These are phyloP conservation scores for Lotmaria passim DNA, from an alignment of 208 protist species.

Conservation along the genomic window DNA sequence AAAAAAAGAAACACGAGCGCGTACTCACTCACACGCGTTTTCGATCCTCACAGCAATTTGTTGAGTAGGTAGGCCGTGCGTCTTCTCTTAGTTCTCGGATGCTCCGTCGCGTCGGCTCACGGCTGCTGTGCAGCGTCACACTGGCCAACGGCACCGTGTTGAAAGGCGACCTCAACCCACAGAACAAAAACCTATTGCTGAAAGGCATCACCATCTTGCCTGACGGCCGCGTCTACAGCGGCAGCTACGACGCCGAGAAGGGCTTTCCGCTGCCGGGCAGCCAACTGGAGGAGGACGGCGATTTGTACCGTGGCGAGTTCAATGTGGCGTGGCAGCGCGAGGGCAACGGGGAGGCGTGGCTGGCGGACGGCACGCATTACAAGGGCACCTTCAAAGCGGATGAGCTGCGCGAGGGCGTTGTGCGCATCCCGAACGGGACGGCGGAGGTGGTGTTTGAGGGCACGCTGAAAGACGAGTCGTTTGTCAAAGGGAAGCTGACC, in stretches of 20 bases:
- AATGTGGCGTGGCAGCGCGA: conserved; percentile 89
- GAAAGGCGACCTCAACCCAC: conserved; percentile 70
- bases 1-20: no score
- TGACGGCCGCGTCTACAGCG: conserved; percentile 83
- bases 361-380: conserved; percentile 88
- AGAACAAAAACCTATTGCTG: conserved; percentile 48
- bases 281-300: conserved; percentile 89
- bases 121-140: conserved; percentile 43
- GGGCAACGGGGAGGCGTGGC: conserved; percentile 83
- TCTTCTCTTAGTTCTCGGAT: conserved; percentile 11
- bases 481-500: conserved; percentile 79
- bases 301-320: conserved; percentile 87
- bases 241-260: conserved; percentile 57
- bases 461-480: conserved; percentile 78
- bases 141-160: conserved; percentile 77
- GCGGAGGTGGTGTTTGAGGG: conserved; percentile 86
- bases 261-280: conserved; percentile 78
- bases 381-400: conserved; percentile 77
- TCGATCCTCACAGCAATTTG: no score
- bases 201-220: conserved; percentile 69
- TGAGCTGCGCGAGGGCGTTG: conserved; percentile 82
- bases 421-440: conserved; percentile 88
- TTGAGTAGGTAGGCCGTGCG: no score
- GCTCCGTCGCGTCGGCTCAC: conserved; percentile 35
- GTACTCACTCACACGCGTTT: no score